Evolutionary conservation across 768 basidiomycete species (phyloP), one percentile per base, ranked within the genome.

Genomic region (Postia placenta): DNA sequence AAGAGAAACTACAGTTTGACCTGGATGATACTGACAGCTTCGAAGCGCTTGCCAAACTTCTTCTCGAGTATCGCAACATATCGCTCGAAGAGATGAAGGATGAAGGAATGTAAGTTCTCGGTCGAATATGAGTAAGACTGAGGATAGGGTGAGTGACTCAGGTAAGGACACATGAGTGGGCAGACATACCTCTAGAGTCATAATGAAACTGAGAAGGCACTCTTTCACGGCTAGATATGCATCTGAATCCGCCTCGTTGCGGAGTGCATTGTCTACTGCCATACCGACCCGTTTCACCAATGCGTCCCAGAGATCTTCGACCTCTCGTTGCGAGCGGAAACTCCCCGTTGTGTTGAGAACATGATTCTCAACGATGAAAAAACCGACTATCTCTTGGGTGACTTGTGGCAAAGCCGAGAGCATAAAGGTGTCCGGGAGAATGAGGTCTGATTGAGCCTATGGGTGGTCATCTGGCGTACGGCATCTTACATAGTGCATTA

Each of bases 381-480:
- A 99, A 0, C 96, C 96, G 30, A 92, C 87, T 54, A 98, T 89
- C 67, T 97, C 92, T 63, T 95, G 87, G 22, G 90, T 86, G 19
- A 98, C 72, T n/a, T 78, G 63, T 1, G 85, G 74, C 4, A 98
- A 77, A 2, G 85, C 76, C 2, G 74, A 62, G 27, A 92, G 59
- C 25, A 81, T 78, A 19, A 91, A 71, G 0, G 85, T 84, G 23
- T 72, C 72, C 1, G 89, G 92, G 24, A 99, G 79, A 63, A 98
- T 96, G 7, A 99, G 79, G 55, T 89, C 88, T 2, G 96, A 95
- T 87, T 99, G 96, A 0, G 93, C 92, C 95, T 96, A 25, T 11
- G 4, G 5, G 2, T 12, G 5, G n/a, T 50, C 42, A 50, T 25
- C 20, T 19, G 5, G 26, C 27, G 14, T 11, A 25, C 23, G 28